Evolutionary conservation across 169 alveolate species (phyloP).

Genomic region (Plasmodium adleri): DNA sequence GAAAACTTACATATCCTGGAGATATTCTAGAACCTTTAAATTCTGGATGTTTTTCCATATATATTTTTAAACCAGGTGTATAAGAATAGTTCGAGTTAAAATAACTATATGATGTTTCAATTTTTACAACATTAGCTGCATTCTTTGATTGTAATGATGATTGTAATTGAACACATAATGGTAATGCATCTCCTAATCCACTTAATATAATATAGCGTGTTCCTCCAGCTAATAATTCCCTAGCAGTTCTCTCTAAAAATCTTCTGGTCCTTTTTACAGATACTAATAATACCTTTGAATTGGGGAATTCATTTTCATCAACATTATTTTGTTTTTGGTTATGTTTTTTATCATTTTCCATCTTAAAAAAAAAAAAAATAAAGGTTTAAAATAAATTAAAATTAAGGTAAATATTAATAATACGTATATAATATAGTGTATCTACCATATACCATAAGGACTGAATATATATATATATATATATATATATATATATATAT

Average conservation of each 20-base stretch:
- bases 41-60: conserved; percentile 87
- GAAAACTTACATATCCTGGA: conserved; percentile 85
- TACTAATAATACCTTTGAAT: conserved; percentile 84
- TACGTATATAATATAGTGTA: conserved; percentile 11
- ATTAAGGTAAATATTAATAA: neutral
- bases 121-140: conserved; percentile 82
- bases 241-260: conserved; percentile 87
- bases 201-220: conserved; percentile 86
- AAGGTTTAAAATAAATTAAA: too few relatives aligned
- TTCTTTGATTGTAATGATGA: conserved; percentile 80
- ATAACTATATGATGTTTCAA: conserved; percentile 80
- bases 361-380: neutral
- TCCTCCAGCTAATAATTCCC: conserved; percentile 89
- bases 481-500: neutral
- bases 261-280: conserved; percentile 85
- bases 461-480: neutral
- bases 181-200: conserved; percentile 89
- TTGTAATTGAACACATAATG: conserved; percentile 85
- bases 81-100: conserved; percentile 76
- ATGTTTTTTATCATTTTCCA: conserved; percentile 67
- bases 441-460: neutral
- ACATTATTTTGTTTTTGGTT: conserved; percentile 58
- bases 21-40: conserved; percentile 89
- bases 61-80: conserved; percentile 87
- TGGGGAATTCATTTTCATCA: conserved; percentile 83